Conservation (phyloP, 352 stramenopile species). For the Globisporangium echinulatum region DNA sequence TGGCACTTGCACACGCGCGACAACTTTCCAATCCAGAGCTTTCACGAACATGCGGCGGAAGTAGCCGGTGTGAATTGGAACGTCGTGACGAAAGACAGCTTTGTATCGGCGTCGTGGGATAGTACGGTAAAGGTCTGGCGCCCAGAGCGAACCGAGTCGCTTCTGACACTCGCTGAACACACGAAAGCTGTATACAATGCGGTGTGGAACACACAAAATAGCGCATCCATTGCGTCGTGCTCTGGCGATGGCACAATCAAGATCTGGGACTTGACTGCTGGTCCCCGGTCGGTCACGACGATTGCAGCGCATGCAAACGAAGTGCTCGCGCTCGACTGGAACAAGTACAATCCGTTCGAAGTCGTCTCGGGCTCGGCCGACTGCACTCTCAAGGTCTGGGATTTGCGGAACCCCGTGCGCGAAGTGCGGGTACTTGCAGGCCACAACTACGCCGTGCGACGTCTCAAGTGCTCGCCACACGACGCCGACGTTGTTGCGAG, state of each 20-base stretch:
- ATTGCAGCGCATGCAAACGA: constrained; percentile 78
- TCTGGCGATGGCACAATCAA: constrained; percentile 72
- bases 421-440: constrained; percentile 68
- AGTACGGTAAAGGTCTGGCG: constrained; percentile 84
- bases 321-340: constrained; percentile 87
- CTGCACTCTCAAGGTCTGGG: constrained; percentile 82
- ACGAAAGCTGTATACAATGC: constrained; percentile 75
- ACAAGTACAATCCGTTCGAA: constrained; percentile 90
- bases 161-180: constrained; percentile 78
- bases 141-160: constrained; percentile 56
- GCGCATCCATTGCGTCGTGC: constrained; percentile 61
- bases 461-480: constrained; percentile 84
- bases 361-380: constrained; percentile 83
- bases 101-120: constrained; percentile 86
- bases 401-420: constrained; percentile 64
- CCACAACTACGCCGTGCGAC: constrained; percentile 79
- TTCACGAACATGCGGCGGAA: constrained; percentile 82
- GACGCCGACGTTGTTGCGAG: constrained; percentile 74
- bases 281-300: constrained; percentile 32
- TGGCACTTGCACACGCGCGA: constrained; percentile 87
- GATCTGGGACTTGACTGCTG: constrained; percentile 72
- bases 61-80: constrained; percentile 90
- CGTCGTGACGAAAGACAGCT: constrained; percentile 80
- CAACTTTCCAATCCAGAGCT: constrained; percentile 85
- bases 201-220: constrained; percentile 81